Evolutionary conservation across 768 basidiomycete species (phyloP).

Genomic region (Dioszegia aurantiaca): DNA sequence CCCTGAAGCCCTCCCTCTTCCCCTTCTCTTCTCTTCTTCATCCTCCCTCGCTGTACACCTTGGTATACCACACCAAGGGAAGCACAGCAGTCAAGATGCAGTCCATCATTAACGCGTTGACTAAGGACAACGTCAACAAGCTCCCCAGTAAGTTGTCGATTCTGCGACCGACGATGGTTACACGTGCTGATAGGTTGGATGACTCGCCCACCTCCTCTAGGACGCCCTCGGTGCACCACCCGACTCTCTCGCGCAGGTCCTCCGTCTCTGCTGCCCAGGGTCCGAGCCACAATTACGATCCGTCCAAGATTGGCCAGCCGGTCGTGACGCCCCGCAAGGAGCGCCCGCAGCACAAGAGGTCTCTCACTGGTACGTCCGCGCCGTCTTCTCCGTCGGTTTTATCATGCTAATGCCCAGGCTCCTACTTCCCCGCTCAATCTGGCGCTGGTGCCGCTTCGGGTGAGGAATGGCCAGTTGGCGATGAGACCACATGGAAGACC

Average conservation of each 20-base stretch:
- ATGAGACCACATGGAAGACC: constrained; percentile 51
- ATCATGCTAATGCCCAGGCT: constrained; percentile 29
- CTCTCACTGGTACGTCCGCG: constrained; percentile 35
- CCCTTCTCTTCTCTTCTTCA: neutral
- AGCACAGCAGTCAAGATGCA: constrained; percentile 7
- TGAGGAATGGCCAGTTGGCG: constrained; percentile 52
- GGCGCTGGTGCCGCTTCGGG: constrained; percentile 19
- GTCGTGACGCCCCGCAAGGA: constrained; percentile 44
- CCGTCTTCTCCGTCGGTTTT: neutral
- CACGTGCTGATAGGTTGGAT: constrained; percentile 3
- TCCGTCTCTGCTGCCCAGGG: constrained; percentile 38
- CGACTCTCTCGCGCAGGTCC: constrained; percentile 38
- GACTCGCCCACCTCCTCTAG: constrained; percentile 20
- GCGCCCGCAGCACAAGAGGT: constrained; percentile 40
- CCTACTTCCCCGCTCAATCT: constrained; percentile 48
- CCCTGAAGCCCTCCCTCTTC: neutral
- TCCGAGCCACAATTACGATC: constrained; percentile 30
- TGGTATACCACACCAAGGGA: no score
- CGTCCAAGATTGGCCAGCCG: constrained; percentile 39
- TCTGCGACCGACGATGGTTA: neutral
- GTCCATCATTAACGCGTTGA: constrained; percentile 13
- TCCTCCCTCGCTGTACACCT: neutral
- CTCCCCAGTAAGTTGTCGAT: constrained; percentile 10
- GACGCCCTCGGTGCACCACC: constrained; percentile 40
- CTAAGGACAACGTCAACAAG: constrained; percentile 17